Conservation (phyloP, 345 rosid genomes). For the Heritiera fomes region DNA sequence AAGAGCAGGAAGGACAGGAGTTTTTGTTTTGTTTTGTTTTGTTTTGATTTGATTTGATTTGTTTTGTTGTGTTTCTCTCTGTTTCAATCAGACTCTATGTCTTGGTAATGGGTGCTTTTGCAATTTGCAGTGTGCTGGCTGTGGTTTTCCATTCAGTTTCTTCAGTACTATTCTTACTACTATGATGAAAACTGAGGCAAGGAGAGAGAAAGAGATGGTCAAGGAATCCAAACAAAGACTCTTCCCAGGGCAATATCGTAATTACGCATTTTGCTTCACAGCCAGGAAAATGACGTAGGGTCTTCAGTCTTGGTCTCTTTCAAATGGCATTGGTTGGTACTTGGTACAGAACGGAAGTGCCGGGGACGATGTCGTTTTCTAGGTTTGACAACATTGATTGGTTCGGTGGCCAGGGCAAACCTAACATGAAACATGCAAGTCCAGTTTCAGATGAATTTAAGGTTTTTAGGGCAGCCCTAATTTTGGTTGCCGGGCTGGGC, state of each 20-base stretch:
- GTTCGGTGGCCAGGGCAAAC: no score
- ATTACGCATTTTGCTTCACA: neutral
- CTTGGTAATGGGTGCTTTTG: neutral
- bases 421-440: no score
- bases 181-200: neutral
- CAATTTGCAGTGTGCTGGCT: neutral
- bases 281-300: slow-evolving; percentile 4
- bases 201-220: neutral
- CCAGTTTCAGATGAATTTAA: no score
- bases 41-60: neutral
- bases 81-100: neutral
- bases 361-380: neutral
- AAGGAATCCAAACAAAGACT: neutral
- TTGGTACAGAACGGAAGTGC: neutral
- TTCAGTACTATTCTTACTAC: neutral
- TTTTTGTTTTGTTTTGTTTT: neutral
- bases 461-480: no score
- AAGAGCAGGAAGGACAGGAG: neutral
- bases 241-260: neutral
- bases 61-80: neutral
- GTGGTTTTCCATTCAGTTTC: neutral
- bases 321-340: neutral
- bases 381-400: neutral
- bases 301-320: neutral
- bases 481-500: no score